A percentile compares a stretch with the other conserved stretches of the same genome.
Evolutionary conservation across 257 asterid genomes (phyloP).

Genomic region (Solanum chiquidenum): DNA sequence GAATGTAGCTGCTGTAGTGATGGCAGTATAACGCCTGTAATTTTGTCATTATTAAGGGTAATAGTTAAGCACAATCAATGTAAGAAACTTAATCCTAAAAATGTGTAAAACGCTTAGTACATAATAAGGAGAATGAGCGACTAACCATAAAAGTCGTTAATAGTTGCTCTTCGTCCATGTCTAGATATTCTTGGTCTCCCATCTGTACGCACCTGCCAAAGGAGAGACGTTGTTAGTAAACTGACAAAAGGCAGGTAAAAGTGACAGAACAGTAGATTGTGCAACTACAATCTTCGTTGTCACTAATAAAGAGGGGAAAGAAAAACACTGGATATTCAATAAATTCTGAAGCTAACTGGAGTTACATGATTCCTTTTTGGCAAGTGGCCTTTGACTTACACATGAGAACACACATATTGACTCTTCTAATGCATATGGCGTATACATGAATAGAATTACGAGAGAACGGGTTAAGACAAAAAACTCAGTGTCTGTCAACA

Average conservation of each 20-base stretch:
- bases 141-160: constrained; percentile 77
- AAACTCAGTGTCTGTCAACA: not conserved
- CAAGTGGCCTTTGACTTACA: not conserved
- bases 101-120: not conserved
- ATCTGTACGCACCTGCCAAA: constrained; percentile 57
- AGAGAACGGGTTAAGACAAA: not conserved
- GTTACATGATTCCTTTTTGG: not conserved
- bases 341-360: not conserved
- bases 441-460: not conserved
- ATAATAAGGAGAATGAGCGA: not conserved
- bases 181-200: constrained; percentile 59
- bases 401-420: not conserved
- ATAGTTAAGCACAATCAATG: not conserved
- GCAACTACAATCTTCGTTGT: not conserved
- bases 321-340: not conserved
- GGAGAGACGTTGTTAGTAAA: not conserved
- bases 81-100: not conserved
- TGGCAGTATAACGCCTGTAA: constrained; percentile 76
- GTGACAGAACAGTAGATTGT: not conserved
- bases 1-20: constrained; percentile 68
- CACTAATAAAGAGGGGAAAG: not conserved
- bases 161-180: constrained; percentile 62
- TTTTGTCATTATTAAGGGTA: not conserved
- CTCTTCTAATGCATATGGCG: not conserved
- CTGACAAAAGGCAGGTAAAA: not conserved